Percentiles rank a stretch among this genome's conserved stretches.
Evolutionary conservation across 2,329 filamentous ascomycete genomes (phyloP).

Genomic region (Talaromyces amestolkiae): DNA sequence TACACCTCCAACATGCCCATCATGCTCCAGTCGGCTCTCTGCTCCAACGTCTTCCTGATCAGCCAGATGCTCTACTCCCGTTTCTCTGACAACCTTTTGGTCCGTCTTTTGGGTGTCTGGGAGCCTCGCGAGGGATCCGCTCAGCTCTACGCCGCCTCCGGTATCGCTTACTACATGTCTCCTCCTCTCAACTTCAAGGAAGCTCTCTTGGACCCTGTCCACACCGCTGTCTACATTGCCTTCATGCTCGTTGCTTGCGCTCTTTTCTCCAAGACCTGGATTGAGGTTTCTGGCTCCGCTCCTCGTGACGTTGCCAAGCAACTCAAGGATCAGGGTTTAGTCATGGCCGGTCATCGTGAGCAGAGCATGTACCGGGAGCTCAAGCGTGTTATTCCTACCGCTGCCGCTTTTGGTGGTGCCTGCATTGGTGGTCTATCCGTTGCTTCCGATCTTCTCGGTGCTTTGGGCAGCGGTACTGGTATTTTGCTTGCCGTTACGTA

Average conservation of each 20-base stretch:
- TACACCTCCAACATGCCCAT: constrained; percentile 99
- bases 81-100: constrained; percentile 97
- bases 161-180: constrained; percentile 99
- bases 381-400: constrained; percentile 98
- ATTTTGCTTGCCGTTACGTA: constrained; percentile 97
- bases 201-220: constrained; percentile 92
- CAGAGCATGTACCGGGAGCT: constrained; percentile 99
- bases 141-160: constrained; percentile 89
- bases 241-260: constrained; percentile 99
- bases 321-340: constrained; percentile 98
- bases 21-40: constrained; percentile 98
- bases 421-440: constrained; percentile 98
- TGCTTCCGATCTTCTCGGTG: constrained; percentile 90
- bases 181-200: constrained; percentile 97
- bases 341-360: constrained; percentile 99
- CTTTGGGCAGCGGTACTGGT: constrained; percentile 93
- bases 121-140: constrained; percentile 91
- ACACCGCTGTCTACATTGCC: constrained; percentile 89
- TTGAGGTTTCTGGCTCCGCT: constrained; percentile 96
- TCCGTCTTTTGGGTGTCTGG: constrained; percentile 97
- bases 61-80: constrained; percentile 99
- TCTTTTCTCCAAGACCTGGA: constrained; percentile 99
- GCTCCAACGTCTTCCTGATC: constrained; percentile 98
- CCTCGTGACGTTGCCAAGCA: constrained; percentile 98
- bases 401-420: constrained; percentile 95